phyloP scores from a whole-genome alignment of 2,329 filamentous ascomycete genomes.

The Emergomyces orientalis region DNA sequence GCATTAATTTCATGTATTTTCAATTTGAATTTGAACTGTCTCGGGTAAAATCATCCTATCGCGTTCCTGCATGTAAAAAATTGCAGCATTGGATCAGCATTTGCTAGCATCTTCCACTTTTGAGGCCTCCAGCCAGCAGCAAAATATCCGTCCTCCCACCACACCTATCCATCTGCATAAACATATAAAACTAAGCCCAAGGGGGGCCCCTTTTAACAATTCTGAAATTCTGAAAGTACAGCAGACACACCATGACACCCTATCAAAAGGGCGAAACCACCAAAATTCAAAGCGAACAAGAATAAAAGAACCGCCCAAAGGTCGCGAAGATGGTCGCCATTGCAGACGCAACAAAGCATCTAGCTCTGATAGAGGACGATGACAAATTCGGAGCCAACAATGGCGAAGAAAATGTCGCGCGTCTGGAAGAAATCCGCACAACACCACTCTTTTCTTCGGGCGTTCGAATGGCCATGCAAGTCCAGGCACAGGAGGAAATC shows the following conservation, averaged over 20 bases:
- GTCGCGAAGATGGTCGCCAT: neutral
- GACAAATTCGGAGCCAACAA: conserved; percentile 9
- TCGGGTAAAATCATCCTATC: neutral
- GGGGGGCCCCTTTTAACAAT: neutral
- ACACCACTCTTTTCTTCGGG: conserved; percentile 16
- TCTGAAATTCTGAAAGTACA: neutral
- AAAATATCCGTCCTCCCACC: neutral
- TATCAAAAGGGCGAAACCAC: neutral
- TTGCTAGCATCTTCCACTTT: neutral
- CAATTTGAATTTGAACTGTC: neutral
- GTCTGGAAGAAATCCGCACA: conserved; percentile 14
- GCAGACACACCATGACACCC: no score
- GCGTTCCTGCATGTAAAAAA: neutral
- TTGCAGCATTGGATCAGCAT: neutral
- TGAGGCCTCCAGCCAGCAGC: neutral
- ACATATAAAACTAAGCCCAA: neutral
- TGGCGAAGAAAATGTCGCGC: conserved; percentile 3
- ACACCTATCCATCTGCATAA: neutral
- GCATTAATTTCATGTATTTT: neutral
- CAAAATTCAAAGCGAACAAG: neutral
- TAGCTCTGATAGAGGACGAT: conserved; percentile 10
- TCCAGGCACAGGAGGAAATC: neutral
- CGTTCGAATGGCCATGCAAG: neutral
- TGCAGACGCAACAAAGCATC: neutral
- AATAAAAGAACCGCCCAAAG: neutral